Percentiles rank a stretch among this genome's conserved stretches.
phyloP scores from a whole-genome alignment of 495 filamentous ascomycete species.

The Hypoxylon trugodes region DNA sequence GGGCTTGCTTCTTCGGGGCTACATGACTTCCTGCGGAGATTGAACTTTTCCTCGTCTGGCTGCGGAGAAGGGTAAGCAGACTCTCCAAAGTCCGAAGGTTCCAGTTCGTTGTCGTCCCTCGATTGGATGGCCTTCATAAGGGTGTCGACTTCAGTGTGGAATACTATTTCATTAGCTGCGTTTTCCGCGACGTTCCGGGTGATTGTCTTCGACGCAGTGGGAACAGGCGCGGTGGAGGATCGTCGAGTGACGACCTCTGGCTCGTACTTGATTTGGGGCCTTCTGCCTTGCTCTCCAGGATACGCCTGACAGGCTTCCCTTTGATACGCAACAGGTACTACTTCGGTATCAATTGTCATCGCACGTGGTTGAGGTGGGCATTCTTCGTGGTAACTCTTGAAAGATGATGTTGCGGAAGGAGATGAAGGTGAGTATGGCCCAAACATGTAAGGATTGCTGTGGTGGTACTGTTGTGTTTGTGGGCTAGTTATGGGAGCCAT shows the following conservation, averaged over 20 bases:
- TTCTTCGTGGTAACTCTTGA: conserved; percentile 51
- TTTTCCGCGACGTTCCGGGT: conserved; percentile 38
- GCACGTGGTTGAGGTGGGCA: conserved; percentile 40
- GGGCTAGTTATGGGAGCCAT: conserved; percentile 48
- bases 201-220: conserved; percentile 34
- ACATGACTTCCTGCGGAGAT: conserved; percentile 31
- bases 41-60: conserved; percentile 31
- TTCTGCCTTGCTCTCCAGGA: conserved; percentile 17
- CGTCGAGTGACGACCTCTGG: conserved; percentile 27
- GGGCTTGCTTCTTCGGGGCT: conserved; percentile 10
- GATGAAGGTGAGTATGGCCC: conserved; percentile 45
- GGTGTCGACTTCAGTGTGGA: conserved; percentile 86
- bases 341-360: conserved; percentile 11
- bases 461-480: conserved; percentile 46
- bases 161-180: conserved; percentile 58
- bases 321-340: conserved; percentile 14
- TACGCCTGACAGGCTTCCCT: conserved; percentile 26
- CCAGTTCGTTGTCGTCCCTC: conserved; percentile 62
- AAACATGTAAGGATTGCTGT: conserved; percentile 47
- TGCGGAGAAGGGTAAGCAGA: conserved; percentile 33
- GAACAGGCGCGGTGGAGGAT: conserved; percentile 19
- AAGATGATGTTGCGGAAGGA: conserved; percentile 39
- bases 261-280: conserved; percentile 49
- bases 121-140: conserved; percentile 92
- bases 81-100: conserved; percentile 11